Percentiles rank a stretch among this genome's conserved stretches.
Conservation (phyloP, 805 yeast genomes). For the Kuraishia borneana region DNA sequence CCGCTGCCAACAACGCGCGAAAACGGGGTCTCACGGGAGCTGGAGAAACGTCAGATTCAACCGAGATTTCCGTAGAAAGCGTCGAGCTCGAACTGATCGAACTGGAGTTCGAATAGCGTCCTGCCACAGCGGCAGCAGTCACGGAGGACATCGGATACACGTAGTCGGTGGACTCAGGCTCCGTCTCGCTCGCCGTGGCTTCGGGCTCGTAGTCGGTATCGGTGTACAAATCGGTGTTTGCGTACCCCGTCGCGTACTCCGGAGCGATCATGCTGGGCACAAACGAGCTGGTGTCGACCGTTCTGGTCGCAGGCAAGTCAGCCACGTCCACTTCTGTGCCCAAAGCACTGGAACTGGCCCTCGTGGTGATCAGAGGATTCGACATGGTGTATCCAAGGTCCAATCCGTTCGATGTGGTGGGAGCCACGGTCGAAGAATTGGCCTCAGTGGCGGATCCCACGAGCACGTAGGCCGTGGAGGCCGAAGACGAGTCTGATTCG, state of each 20-base stretch:
- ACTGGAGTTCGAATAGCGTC: neutral
- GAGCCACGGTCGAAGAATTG: slow-evolving; percentile 4
- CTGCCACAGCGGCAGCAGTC: neutral
- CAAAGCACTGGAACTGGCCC: slow-evolving; percentile 13
- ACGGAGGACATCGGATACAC: neutral
- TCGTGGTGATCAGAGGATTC: slow-evolving; percentile 20
- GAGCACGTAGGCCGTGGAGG: neutral
- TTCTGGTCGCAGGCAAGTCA: slow-evolving; percentile 10
- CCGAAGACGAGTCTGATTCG: neutral
- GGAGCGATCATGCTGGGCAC: neutral
- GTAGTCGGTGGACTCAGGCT: neutral
- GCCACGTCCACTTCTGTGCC: slow-evolving; percentile 15
- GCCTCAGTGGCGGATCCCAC: neutral
- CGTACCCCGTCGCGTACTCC: too few relatives aligned
- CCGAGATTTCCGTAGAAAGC: neutral
- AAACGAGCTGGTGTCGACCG: slow-evolving; percentile 5
- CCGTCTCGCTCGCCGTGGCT: neutral
- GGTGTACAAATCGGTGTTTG: neutral
- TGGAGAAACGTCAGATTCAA: slow-evolving; percentile 2
- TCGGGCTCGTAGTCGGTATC: neutral
- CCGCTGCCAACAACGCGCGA: slow-evolving; percentile 12
- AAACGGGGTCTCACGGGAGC: slow-evolving; percentile 11
- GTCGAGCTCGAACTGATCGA: neutral
- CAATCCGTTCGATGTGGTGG: slow-evolving; percentile 3
- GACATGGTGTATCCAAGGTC: slow-evolving; percentile 9